Evolutionary conservation across 2,329 filamentous ascomycete genomes (phyloP).

Genomic region (Fusarium ambrosium): DNA sequence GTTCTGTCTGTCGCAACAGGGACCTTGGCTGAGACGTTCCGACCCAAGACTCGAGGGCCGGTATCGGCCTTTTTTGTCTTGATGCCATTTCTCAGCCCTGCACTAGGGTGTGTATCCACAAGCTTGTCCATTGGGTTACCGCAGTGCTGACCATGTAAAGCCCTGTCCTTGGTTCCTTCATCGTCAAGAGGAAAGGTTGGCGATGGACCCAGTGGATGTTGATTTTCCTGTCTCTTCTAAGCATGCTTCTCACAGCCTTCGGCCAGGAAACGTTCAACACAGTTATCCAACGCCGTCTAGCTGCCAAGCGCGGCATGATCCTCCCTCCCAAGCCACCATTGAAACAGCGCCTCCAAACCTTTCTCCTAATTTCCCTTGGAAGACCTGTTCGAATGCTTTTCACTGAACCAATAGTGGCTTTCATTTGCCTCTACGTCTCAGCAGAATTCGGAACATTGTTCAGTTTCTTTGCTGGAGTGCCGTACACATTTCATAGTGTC

Average conservation of each 20-base stretch:
- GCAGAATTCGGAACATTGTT: conserved; percentile 67
- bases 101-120: conserved; percentile 56
- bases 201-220: conserved; percentile 67
- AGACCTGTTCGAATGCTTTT: too few relatives aligned
- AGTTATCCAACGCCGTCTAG: too few relatives aligned
- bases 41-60: conserved; percentile 56
- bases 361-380: too few relatives aligned
- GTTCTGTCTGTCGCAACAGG: conserved; percentile 64
- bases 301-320: too few relatives aligned
- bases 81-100: conserved; percentile 66
- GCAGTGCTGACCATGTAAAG: conserved; percentile 43
- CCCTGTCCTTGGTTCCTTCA: conserved; percentile 64
- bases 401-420: too few relatives aligned
- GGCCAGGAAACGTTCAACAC: too few relatives aligned
- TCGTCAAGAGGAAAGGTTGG: conserved; percentile 61
- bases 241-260: conserved; percentile 52
- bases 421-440: conserved; percentile 61
- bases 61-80: conserved; percentile 62
- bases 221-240: conserved; percentile 59
- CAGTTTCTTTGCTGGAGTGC: conserved; percentile 65
- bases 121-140: too few relatives aligned
- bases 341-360: too few relatives aligned
- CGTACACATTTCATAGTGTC: conserved; percentile 60
- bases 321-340: too few relatives aligned
- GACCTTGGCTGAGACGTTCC: conserved; percentile 64